Conservation (phyloP, 164 flowering plant species). For the Chloranthus sessilifolius region DNA sequence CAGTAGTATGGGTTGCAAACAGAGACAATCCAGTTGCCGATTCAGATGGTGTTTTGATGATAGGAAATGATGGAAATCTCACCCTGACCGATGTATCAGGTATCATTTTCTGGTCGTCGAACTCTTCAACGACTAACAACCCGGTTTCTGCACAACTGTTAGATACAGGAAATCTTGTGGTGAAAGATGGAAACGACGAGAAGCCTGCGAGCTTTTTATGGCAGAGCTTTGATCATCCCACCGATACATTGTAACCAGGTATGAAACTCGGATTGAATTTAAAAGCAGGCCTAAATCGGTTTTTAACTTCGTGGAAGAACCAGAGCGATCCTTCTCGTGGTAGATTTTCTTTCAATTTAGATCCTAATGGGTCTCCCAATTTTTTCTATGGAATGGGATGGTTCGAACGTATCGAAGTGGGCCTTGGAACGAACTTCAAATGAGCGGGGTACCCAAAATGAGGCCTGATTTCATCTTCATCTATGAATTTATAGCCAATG, state of each 20-base stretch:
- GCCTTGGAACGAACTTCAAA: conserved; percentile 45
- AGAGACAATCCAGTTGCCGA: conserved; percentile 14
- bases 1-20: no score
- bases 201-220: conserved; percentile 10
- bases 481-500: conserved; percentile 9
- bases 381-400: conserved; percentile 8
- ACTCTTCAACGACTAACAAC: conserved; percentile 2
- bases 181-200: conserved; percentile 2
- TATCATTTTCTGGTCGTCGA: conserved; percentile 10
- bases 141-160: conserved; percentile 17
- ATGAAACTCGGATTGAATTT: conserved; percentile 20
- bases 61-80: conserved; percentile 11
- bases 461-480: conserved; percentile 8
- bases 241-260: conserved; percentile 17
- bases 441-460: conserved; percentile 20
- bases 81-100: conserved; percentile 6
- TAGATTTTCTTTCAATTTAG: conserved; percentile 11
- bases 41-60: conserved; percentile 1
- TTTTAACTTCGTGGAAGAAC: conserved; percentile 31
- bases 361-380: conserved; percentile 23
- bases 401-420: conserved; percentile 22
- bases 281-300: conserved; percentile 12
- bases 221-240: conserved; percentile 28
- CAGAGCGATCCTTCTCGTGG: conserved; percentile 29
- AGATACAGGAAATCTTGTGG: conserved; percentile 20